A percentile compares a stretch with the other conserved stretches of the same genome.
phyloP scores from a whole-genome alignment of 2,329 filamentous ascomycete species.

The Colletotrichum navitas region DNA sequence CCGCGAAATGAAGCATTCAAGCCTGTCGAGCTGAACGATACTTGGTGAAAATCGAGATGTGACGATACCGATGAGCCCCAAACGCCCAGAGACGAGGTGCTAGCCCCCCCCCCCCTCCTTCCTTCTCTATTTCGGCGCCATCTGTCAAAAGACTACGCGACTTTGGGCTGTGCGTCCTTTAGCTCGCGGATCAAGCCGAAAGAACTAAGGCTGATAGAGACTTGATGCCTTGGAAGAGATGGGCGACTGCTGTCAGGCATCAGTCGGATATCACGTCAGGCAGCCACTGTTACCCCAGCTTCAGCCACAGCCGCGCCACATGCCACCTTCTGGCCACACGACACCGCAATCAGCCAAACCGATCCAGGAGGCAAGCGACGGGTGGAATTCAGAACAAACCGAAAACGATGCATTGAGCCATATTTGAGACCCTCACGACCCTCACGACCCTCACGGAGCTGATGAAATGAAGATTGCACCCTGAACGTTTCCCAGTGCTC shows the following conservation, averaged over 20 bases:
- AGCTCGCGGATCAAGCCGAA: not conserved
- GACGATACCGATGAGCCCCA: constrained; percentile 24
- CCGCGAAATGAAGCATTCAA: not conserved
- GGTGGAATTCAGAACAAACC: constrained; percentile 22
- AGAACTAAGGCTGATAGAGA: not conserved
- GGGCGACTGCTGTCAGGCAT: not conserved
- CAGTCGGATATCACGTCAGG: too few relatives aligned
- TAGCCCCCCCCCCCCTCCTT: constrained; percentile 22
- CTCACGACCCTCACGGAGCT: constrained; percentile 41
- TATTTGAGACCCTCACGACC: constrained; percentile 34
- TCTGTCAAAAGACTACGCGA: constrained; percentile 10
- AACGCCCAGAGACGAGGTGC: constrained; percentile 10
- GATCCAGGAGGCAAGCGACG: constrained; percentile 25
- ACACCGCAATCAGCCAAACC: constrained; percentile 39
- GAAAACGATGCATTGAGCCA: constrained; percentile 40
- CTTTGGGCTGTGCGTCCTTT: constrained; percentile 10
- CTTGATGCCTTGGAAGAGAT: not conserved
- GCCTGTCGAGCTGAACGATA: constrained; percentile 18
- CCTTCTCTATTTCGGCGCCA: constrained; percentile 26
- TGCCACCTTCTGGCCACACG: constrained; percentile 35
- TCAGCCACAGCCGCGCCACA: constrained; percentile 38
- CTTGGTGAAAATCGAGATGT: constrained; percentile 17
- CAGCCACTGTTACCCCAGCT: constrained; percentile 21
- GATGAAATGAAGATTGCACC: constrained; percentile 38
- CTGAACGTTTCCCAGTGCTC: constrained; percentile 10